Conservation (phyloP, 2,329 filamentous ascomycete genomes). For the Didymella keratinophila region DNA sequence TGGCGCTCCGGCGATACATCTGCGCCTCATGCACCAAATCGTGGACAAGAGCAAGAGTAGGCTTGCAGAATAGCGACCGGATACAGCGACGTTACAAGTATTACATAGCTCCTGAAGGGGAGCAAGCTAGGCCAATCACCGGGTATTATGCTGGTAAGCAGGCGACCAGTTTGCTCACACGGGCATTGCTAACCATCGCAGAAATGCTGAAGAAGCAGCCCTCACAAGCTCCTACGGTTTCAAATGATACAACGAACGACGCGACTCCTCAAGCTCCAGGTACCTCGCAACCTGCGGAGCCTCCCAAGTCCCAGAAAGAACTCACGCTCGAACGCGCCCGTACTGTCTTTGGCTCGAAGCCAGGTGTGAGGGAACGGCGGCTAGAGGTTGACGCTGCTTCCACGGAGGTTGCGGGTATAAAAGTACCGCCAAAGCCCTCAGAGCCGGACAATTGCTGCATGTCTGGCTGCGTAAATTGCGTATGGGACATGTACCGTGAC, state of each 20-base stretch:
- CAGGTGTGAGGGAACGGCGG: slow-evolving; percentile 76
- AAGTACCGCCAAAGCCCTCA: slow-evolving; percentile 81
- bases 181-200: slow-evolving; percentile 36
- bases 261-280: slow-evolving; percentile 35
- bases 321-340: slow-evolving; percentile 65
- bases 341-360: slow-evolving; percentile 82
- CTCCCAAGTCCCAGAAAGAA: slow-evolving; percentile 59
- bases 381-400: slow-evolving; percentile 67
- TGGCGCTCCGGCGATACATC: slow-evolving; percentile 33
- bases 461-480: slow-evolving; percentile 97
- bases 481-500: slow-evolving; percentile 91
- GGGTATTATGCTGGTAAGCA: slow-evolving; percentile 50
- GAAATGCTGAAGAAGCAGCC: slow-evolving; percentile 48
- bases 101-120: slow-evolving; percentile 48
- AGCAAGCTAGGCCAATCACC: slow-evolving; percentile 49
- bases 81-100: slow-evolving; percentile 47
- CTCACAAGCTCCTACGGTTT: slow-evolving; percentile 35
- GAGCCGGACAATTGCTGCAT: slow-evolving; percentile 99
- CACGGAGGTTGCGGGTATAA: slow-evolving; percentile 75
- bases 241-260: slow-evolving; percentile 44
- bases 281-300: slow-evolving; percentile 44
- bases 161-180: background rate
- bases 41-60: slow-evolving; percentile 28
- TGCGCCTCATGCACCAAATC: slow-evolving; percentile 37
- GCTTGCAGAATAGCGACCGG: slow-evolving; percentile 46